A percentile compares a stretch with the other conserved stretches of the same genome.
phyloP scores from a whole-genome alignment of 306 rosid species.

The Cucurbita ficifolia region DNA sequence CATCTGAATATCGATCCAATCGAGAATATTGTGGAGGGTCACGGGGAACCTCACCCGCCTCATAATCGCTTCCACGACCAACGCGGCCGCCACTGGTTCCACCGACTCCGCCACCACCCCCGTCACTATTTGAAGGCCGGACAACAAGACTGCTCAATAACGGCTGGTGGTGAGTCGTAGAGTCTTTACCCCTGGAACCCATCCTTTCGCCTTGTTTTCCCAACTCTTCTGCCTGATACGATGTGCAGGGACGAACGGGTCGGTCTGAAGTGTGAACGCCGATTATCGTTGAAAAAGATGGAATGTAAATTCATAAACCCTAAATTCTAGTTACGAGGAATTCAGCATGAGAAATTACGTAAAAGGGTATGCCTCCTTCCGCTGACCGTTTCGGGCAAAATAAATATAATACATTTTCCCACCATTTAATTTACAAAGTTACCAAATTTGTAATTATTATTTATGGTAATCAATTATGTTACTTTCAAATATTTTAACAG shows the following conservation, averaged over 20 bases:
- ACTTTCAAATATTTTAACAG: no score
- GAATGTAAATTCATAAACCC: constrained; percentile 14
- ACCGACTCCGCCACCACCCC: constrained; percentile 17
- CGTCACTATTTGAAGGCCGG: constrained; percentile 34
- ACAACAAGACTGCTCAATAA: constrained; percentile 48
- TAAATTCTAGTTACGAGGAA: not conserved
- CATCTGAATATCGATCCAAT: constrained; percentile 26
- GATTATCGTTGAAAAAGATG: constrained; percentile 2
- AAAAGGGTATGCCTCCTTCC: not conserved
- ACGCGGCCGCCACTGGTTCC: constrained; percentile 11
- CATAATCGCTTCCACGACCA: constrained; percentile 33
- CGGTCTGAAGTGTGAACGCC: not conserved
- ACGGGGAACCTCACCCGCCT: constrained; percentile 38
- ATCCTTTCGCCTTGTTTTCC: constrained; percentile 3
- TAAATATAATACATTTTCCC: no score
- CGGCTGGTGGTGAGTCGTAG: constrained; percentile 34
- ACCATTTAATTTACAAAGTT: no score
- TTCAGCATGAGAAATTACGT: constrained; percentile 5
- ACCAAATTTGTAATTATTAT: no score
- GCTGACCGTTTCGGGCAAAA: not conserved
- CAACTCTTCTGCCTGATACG: not conserved
- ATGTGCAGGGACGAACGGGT: constrained; percentile 1
- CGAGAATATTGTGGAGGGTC: constrained; percentile 36
- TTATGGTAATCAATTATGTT: no score
- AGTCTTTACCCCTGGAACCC: constrained; percentile 36